Evolutionary conservation across 306 rosid genomes (phyloP).

Genomic region (Glycine tomentella): DNA sequence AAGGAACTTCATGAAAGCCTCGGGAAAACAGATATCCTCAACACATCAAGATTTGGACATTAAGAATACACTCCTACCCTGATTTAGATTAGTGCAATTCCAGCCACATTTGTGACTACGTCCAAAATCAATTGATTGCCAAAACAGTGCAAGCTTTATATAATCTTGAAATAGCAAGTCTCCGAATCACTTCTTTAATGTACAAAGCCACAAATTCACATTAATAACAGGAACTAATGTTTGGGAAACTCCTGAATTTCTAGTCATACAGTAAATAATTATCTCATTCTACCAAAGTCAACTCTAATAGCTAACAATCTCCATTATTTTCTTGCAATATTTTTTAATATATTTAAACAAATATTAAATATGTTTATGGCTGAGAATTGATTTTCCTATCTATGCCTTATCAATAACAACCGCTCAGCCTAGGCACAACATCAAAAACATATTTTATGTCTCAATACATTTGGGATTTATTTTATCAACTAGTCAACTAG

Average conservation of each 20-base stretch:
- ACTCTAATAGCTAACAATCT: not conserved
- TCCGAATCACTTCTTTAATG: not conserved
- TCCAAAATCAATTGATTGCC: slow-evolving; percentile 5
- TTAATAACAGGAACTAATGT: not conserved
- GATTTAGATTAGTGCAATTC: slow-evolving; percentile 9
- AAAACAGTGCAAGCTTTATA: slow-evolving; percentile 2
- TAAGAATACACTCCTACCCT: not conserved
- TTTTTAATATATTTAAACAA: not conserved
- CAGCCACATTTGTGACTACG: not conserved
- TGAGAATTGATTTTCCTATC: not conserved
- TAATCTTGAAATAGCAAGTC: not conserved
- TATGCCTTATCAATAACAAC: slow-evolving; percentile 7
- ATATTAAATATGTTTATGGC: not conserved
- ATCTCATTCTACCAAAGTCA: slow-evolving; percentile 19
- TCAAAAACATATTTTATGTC: not conserved
- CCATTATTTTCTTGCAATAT: not conserved
- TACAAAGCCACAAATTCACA: not conserved
- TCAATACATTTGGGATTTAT: not conserved
- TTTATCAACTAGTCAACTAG: slow-evolving; percentile 26
- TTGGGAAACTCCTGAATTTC: slow-evolving; percentile 1
- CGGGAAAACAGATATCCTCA: not conserved
- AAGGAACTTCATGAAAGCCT: not conserved
- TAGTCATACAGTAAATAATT: slow-evolving; percentile 13
- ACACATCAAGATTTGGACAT: slow-evolving; percentile 1
- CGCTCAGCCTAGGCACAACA: slow-evolving; percentile 2